Evolutionary conservation across 352 stramenopile species (phyloP).

Genomic region (Phytopythium sindhum): DNA sequence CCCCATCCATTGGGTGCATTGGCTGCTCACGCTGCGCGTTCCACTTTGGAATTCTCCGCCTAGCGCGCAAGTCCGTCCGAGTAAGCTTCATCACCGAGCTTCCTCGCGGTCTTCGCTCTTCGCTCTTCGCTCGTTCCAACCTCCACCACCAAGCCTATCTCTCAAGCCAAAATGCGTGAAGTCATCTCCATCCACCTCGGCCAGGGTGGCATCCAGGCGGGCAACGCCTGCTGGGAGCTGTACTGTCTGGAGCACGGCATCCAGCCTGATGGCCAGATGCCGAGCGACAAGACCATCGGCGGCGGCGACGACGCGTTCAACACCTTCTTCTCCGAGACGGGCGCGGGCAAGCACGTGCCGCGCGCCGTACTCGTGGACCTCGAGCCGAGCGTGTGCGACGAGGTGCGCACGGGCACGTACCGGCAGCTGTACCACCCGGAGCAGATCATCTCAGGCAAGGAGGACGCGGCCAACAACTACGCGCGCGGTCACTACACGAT

Average conservation of each 20-base stretch:
- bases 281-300: conserved; percentile 85
- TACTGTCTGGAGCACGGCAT: conserved; percentile 94
- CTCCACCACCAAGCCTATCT: not conserved
- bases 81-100: conserved; percentile 9
- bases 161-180: conserved; percentile 73
- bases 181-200: conserved; percentile 97
- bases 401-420: conserved; percentile 95
- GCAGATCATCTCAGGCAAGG: conserved; percentile 98
- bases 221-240: conserved; percentile 93
- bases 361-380: conserved; percentile 97
- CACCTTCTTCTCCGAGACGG: conserved; percentile 94
- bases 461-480: conserved; percentile 92
- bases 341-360: conserved; percentile 15
- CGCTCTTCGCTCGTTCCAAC: not conserved
- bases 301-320: conserved; percentile 96
- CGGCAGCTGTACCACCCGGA: conserved; percentile 97
- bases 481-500: conserved; percentile 61
- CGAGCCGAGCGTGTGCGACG: conserved; percentile 96
- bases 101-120: conserved; percentile 1
- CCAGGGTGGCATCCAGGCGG: conserved; percentile 87
- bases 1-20: not conserved
- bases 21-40: not conserved
- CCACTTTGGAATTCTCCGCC: not conserved
- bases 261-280: conserved; percentile 88
- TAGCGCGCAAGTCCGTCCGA: conserved; percentile 1